Base-by-base conservation (phyloP, 148 eudicot species). In the Fagopyrum tataricum region DNA sequence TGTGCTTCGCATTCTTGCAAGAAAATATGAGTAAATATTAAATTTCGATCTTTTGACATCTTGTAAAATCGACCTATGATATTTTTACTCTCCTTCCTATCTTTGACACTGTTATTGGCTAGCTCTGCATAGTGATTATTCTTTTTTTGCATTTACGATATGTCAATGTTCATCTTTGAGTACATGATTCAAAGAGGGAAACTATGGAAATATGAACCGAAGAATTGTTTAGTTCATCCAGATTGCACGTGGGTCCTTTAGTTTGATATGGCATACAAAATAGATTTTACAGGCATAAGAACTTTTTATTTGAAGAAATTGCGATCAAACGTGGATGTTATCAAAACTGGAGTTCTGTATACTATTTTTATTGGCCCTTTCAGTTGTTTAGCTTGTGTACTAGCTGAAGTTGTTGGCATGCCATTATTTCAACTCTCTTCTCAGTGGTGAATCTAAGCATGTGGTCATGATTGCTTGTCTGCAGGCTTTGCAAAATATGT, bases 1-100 rank as follows among this genome's bases (percentile, higher is more conserved):
- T 82, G 97, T 96, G 73, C 81, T 92, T 77, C 85, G 99, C 77
- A 92, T 96, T 76, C 91, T 96, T 59, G 87, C 97, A 40, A 88
- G 99, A 81, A 96, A 96, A 92, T 96, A 92, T 66, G 99, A 96
- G 99, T 96, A 83, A 87, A 13, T 24, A 61, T 64, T 6, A 37
- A 64, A 37, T 39, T 64, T 26, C 44, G 69, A 64, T 37, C 13
- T 15, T 1, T 1, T 64, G 18, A 13, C 43, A 64, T 15, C 69
- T 64, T 64, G 43, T 64, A n/a, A 55, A 55, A 18, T 7, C 20
- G 61, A 12, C 69, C 69, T 64, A 39, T 37, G 69, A 64, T 64
- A 1, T 37, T 42, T 20, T 49, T 26, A 13, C 69, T 31, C 42
- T 62, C 41, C 42, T 62, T 62, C 11, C 13, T 62, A 26, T 31